Evolutionary conservation across 495 filamentous ascomycete species (phyloP).

Genomic region (Penicillium canescens): DNA sequence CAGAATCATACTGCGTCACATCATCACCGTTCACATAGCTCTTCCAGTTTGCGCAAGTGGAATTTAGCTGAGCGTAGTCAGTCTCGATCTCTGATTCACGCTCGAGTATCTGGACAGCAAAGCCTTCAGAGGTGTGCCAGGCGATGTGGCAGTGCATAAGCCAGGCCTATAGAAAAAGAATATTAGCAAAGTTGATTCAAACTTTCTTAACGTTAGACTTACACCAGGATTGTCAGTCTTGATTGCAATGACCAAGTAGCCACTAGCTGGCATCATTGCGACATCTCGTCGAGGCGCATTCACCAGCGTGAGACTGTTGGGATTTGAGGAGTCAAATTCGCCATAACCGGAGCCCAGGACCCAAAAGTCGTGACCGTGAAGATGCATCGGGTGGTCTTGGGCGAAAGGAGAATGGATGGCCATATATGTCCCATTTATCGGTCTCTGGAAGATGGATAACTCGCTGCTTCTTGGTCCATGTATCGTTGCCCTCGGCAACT

Average conservation of each 20-base stretch:
- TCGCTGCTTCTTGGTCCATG: slow-evolving; percentile 3
- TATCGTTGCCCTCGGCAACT: slow-evolving; percentile 12
- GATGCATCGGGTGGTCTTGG: slow-evolving; percentile 23
- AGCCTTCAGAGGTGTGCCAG: slow-evolving; percentile 38
- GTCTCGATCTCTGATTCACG: slow-evolving; percentile 36
- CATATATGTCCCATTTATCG: slow-evolving; percentile 60
- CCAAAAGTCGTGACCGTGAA: slow-evolving; percentile 30
- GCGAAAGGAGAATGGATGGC: slow-evolving; percentile 35
- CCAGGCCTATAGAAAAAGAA: slow-evolving; percentile 25
- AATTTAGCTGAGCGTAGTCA: background rate
- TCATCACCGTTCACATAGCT: slow-evolving; percentile 1
- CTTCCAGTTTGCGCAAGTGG: background rate
- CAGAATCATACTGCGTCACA: slow-evolving; percentile 9
- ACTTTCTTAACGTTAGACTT: too few relatives aligned
- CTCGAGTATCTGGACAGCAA: slow-evolving; percentile 45
- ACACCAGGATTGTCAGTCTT: slow-evolving; percentile 47
- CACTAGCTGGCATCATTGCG: slow-evolving; percentile 44
- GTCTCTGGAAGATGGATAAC: slow-evolving; percentile 38
- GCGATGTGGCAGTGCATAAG: slow-evolving; percentile 50
- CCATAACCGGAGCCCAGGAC: slow-evolving; percentile 16
- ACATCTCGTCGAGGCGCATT: slow-evolving; percentile 37
- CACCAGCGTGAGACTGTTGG: background rate
- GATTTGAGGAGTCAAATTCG: background rate
- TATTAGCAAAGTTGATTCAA: too few relatives aligned
- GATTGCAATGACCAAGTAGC: slow-evolving; percentile 49